Conservation (phyloP, 495 filamentous ascomycete species). For the Aspergillus saccharolyticus region DNA sequence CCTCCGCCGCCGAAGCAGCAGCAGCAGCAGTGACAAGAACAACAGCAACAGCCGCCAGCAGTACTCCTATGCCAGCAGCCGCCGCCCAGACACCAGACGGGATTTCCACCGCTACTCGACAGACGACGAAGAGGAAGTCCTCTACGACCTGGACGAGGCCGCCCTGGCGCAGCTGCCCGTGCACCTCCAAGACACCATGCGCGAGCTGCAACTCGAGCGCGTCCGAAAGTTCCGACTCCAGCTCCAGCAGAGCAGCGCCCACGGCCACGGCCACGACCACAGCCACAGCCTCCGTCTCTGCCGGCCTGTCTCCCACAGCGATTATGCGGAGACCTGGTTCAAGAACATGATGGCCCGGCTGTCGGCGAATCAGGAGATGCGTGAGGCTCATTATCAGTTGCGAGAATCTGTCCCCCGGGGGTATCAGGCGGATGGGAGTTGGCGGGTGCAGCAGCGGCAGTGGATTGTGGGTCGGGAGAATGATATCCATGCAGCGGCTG, state of each 20-base stretch:
- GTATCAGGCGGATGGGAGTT: not conserved
- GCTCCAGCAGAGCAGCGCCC: not conserved
- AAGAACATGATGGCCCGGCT: conserved; percentile 10
- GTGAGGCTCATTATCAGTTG: not conserved
- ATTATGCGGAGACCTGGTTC: conserved; percentile 14
- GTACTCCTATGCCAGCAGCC: too few relatives aligned
- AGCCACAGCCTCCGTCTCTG: not conserved
- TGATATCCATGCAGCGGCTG: too few relatives aligned
- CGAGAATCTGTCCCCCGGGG: not conserved
- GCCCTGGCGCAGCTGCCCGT: conserved; percentile 19
- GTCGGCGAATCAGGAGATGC: conserved; percentile 3
- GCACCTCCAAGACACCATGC: conserved; percentile 24
- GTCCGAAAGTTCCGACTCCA: conserved; percentile 9
- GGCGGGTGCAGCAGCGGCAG: not conserved
- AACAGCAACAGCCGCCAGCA: not conserved
- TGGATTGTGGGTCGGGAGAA: too few relatives aligned
- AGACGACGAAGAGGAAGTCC: conserved; percentile 23
- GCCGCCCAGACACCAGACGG: too few relatives aligned
- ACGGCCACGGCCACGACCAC: not conserved
- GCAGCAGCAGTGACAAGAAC: not conserved
- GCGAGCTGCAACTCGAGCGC: conserved; percentile 22
- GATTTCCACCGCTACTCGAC: conserved; percentile 5
- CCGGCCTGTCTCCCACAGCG: not conserved
- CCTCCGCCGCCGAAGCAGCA: not conserved
- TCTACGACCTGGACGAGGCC: conserved; percentile 22